Percentiles rank a stretch among this genome's conserved stretches.
These are phyloP conservation scores for Claviceps purpurea DNA, from an alignment of 2,329 filamentous ascomycete species.

Conservation along the genomic window DNA sequence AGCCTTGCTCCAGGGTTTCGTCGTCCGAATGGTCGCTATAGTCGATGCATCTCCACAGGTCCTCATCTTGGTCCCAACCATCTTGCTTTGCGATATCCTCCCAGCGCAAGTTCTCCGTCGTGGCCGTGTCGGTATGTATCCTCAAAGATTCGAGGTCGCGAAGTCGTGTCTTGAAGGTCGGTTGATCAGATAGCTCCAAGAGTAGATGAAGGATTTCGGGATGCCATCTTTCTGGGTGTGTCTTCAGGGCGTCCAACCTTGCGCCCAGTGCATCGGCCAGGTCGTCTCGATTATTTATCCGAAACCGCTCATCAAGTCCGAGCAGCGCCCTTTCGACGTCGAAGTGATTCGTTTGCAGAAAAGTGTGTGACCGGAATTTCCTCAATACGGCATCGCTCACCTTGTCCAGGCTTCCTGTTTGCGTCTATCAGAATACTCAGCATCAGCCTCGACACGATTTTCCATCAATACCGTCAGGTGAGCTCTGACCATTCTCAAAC, in stretches of 20 bases:
- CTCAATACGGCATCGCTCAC: constrained; percentile 37
- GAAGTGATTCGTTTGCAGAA: constrained; percentile 61
- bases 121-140: constrained; percentile 25
- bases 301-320: constrained; percentile 76
- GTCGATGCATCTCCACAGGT: constrained; percentile 58
- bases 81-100: constrained; percentile 66
- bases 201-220: constrained; percentile 72
- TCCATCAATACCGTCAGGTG: neutral
- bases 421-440: constrained; percentile 11
- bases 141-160: constrained; percentile 45
- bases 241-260: constrained; percentile 44
- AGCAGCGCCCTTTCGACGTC: constrained; percentile 51
- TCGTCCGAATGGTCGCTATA: constrained; percentile 56
- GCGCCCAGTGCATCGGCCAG: constrained; percentile 58
- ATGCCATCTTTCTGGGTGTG: constrained; percentile 46
- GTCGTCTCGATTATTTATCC: constrained; percentile 63
- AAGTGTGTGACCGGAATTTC: constrained; percentile 39
- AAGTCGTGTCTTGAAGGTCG: constrained; percentile 55
- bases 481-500: neutral
- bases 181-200: constrained; percentile 68
- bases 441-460: neutral
- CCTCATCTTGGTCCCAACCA: constrained; percentile 52
- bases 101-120: constrained; percentile 50
- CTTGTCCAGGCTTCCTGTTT: constrained; percentile 25
- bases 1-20: constrained; percentile 20